Evolutionary conservation across 306 rosid species (phyloP).

Genomic region (Cucumis cinereus): DNA sequence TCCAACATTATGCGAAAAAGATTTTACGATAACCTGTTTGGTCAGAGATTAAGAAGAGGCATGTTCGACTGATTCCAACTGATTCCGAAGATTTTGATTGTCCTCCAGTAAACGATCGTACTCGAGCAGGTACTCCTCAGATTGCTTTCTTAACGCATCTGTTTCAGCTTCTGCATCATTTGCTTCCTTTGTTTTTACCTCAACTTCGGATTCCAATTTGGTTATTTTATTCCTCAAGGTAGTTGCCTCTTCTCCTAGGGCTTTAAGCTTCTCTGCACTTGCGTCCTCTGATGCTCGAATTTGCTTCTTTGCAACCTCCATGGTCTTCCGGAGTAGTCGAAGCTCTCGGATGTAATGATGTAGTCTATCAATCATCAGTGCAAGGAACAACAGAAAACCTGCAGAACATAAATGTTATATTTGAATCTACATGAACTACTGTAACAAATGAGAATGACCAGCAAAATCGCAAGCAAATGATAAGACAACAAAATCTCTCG

Average conservation of each 20-base stretch:
- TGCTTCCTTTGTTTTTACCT: slow-evolving; percentile 35
- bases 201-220: slow-evolving; percentile 55
- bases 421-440: neutral
- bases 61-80: slow-evolving; percentile 49
- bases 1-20: neutral
- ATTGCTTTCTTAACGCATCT: slow-evolving; percentile 77
- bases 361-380: slow-evolving; percentile 76
- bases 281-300: slow-evolving; percentile 52
- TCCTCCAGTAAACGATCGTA: slow-evolving; percentile 74
- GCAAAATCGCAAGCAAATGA: neutral
- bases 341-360: slow-evolving; percentile 93
- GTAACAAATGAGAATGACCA: neutral
- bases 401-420: slow-evolving; percentile 15
- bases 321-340: slow-evolving; percentile 66
- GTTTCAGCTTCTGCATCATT: slow-evolving; percentile 47
- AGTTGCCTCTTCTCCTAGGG: slow-evolving; percentile 44
- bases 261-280: slow-evolving; percentile 38
- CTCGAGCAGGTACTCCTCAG: slow-evolving; percentile 74
- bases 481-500: neutral
- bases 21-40: neutral
- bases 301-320: slow-evolving; percentile 90
- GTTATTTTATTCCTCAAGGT: slow-evolving; percentile 32
- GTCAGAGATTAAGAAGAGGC: slow-evolving; percentile 25
- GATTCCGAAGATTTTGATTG: slow-evolving; percentile 69
- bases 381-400: slow-evolving; percentile 76